Base-by-base conservation (phyloP, 2,329 filamentous ascomycete species). In the Cercospora berteroae region DNA sequence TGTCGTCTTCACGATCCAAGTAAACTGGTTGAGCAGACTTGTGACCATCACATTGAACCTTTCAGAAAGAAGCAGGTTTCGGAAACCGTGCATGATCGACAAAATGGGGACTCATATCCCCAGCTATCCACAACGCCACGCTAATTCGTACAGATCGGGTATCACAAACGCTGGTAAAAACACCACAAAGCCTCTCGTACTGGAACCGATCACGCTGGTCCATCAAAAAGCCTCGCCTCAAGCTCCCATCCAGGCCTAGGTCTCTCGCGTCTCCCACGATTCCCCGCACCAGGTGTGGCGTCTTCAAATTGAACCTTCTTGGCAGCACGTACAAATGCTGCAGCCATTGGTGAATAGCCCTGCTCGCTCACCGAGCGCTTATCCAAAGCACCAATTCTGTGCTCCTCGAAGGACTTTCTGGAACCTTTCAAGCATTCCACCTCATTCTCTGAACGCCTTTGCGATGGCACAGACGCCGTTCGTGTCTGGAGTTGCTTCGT, bases 271-370 rank as follows among this genome's bases (percentile, higher is more conserved):
- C 65, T 58, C 13, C 60, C 55, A 6, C 55, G 23, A 8, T 25
- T n/a, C n/a, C n/a, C n/a, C n/a, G n/a, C n/a, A n/a, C n/a, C n/a
- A n/a, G n/a, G n/a, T n/a, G n/a, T n/a, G n/a, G n/a, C n/a, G n/a
- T n/a, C n/a, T n/a, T n/a, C n/a, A n/a, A n/a, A n/a, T n/a, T n/a
- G n/a, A n/a, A n/a, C n/a, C n/a, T n/a, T n/a, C n/a, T n/a, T n/a
- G n/a, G n/a, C n/a, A n/a, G n/a, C 39, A 5, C 66, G 63, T 18
- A 64, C 66, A 23, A 68, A 68, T 12, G 56, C 66, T 9, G 63
- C 63, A 12, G 66, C 66, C 63, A 68, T 68, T 0, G 66, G 66
- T 12, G 66, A 64, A 13, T 68, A 68, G 12, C 58, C 66, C 23
- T 36, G 55, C 9, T 36, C 55, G 10, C 42, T 64, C 12, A 33